Conservation (phyloP, 2,329 filamentous ascomycete genomes). For the Sphaceloma murrayae region DNA sequence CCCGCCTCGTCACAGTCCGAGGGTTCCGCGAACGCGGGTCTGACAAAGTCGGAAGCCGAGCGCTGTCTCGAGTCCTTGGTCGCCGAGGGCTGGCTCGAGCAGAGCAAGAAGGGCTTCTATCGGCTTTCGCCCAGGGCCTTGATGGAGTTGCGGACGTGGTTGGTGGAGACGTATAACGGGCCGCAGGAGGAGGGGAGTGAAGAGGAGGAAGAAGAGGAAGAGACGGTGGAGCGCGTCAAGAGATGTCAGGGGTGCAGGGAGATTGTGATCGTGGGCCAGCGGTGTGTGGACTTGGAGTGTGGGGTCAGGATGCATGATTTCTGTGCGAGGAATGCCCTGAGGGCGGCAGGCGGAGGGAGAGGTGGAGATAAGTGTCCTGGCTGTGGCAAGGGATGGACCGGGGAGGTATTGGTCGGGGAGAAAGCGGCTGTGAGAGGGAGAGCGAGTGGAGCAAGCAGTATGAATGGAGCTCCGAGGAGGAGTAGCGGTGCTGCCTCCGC, state of each 20-base stretch:
- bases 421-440: conserved; percentile 32
- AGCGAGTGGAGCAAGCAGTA: conserved; percentile 19
- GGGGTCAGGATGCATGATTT: conserved; percentile 63
- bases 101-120: conserved; percentile 62
- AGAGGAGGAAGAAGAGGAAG: conserved; percentile 29
- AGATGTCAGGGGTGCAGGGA: conserved; percentile 82
- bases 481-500: conserved; percentile 20
- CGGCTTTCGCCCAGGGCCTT: conserved; percentile 65
- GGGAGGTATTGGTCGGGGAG: conserved; percentile 45
- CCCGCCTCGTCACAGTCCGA: conserved; percentile 20
- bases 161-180: conserved; percentile 86
- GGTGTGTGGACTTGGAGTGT: conserved; percentile 62
- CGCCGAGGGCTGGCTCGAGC: conserved; percentile 75
- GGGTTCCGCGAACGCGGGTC: conserved; percentile 27
- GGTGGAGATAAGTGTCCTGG: conserved; percentile 52
- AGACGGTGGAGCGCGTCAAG: conserved; percentile 62
- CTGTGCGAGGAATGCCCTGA: conserved; percentile 65
- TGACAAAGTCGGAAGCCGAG: conserved; percentile 73
- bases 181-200: conserved; percentile 45
- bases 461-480: no score
- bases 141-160: conserved; percentile 75
- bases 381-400: conserved; percentile 44
- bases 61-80: conserved; percentile 59
- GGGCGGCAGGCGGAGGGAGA: conserved; percentile 48
- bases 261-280: conserved; percentile 74